Percentiles rank a stretch among this genome's conserved stretches.
These are phyloP conservation scores for Gossypium davidsonii DNA, from an alignment of 441 rosid species.

Conservation along the genomic window DNA sequence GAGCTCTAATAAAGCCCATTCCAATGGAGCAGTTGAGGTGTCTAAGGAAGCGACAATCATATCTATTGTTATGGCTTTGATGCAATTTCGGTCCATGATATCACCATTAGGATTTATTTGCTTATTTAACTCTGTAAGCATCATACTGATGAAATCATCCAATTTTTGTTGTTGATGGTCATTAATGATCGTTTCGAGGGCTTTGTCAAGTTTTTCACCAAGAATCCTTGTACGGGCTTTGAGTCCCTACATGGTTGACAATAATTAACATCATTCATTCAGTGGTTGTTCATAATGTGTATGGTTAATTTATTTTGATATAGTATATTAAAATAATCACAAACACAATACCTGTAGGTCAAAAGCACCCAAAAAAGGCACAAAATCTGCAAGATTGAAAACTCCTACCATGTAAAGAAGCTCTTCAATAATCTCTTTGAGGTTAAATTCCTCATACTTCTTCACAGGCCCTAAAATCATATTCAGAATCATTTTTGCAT, in stretches of 20 bases:
- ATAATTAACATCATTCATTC: neutral
- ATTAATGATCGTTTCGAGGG: neutral
- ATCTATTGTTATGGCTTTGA: conserved; percentile 30
- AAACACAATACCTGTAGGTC: neutral
- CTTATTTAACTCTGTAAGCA: conserved; percentile 17
- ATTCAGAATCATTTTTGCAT: neutral
- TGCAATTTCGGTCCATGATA: conserved; percentile 12
- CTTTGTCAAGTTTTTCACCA: neutral
- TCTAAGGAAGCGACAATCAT: conserved; percentile 19
- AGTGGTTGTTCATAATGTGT: too few species aligned
- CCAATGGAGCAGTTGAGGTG: conserved; percentile 22
- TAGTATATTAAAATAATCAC: too few species aligned
- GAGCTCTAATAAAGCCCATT: conserved; percentile 23
- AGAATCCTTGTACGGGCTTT: neutral
- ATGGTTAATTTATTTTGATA: too few species aligned
- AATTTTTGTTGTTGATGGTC: neutral
- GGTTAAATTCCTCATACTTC: neutral
- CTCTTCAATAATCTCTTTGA: neutral
- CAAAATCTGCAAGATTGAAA: neutral
- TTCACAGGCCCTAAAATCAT: neutral
- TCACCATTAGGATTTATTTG: neutral
- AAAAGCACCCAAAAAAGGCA: neutral
- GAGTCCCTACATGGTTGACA: neutral
- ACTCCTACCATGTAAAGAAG: neutral
- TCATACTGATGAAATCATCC: conserved; percentile 24